These are phyloP conservation scores for Candida tunisiensis DNA, from an alignment of 1,139 yeast genomes.

Conservation along the genomic window DNA sequence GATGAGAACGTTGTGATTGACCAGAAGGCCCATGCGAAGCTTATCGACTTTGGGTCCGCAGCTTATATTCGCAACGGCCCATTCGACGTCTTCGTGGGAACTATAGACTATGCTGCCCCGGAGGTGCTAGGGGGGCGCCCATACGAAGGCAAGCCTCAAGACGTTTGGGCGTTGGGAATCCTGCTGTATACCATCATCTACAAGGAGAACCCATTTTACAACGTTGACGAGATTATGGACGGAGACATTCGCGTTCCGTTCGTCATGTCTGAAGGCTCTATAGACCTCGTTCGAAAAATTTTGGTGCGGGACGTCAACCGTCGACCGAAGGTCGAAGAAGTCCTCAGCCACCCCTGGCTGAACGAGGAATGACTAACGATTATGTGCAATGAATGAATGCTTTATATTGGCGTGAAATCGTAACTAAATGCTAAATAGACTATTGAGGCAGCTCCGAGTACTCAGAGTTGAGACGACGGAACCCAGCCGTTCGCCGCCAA, in stretches of 20 bases:
- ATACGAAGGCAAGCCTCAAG: constrained; percentile 87
- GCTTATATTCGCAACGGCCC: constrained; percentile 86
- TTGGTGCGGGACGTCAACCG: constrained; percentile 1
- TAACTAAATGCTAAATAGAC: no score
- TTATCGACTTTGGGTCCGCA: constrained; percentile 93
- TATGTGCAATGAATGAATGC: background rate
- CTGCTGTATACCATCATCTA: constrained; percentile 76
- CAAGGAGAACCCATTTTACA: constrained; percentile 90
- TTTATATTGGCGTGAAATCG: background rate
- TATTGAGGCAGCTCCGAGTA: no score
- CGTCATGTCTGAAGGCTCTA: constrained; percentile 35
- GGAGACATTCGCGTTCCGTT: constrained; percentile 62
- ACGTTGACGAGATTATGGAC: constrained; percentile 88
- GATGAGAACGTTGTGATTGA: constrained; percentile 91
- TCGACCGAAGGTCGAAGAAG: background rate
- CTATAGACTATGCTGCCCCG: constrained; percentile 94
- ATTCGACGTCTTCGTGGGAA: constrained; percentile 92
- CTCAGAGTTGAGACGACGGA: no score
- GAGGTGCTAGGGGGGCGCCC: constrained; percentile 82
- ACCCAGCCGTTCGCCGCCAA: constrained; percentile 9
- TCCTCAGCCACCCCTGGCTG: background rate
- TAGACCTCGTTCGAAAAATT: constrained; percentile 31
- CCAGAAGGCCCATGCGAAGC: constrained; percentile 32
- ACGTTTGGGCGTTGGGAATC: constrained; percentile 93
- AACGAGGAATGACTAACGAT: background rate